Base-by-base conservation (phyloP, 2,329 filamentous ascomycete genomes). In the Tolypocladium cylindrosporum region DNA sequence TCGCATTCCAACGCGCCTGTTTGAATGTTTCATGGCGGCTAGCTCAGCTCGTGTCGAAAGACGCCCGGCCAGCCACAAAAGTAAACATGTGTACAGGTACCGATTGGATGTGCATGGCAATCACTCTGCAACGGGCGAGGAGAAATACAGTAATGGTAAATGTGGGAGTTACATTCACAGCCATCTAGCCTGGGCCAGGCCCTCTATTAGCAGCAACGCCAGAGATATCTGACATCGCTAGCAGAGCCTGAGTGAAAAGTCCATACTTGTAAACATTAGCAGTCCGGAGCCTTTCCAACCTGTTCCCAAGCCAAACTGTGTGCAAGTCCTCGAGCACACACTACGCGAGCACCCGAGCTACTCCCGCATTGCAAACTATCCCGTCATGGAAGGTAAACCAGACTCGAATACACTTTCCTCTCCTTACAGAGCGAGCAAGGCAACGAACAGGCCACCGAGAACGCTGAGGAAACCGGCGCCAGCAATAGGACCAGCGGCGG, bases 351-450 rank as follows among this genome's bases (percentile, higher is more conserved):
- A 61, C 66, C 63, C 59, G 45, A 64, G 37, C 24, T 27, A 34
- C 54, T 39, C 58, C 43, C 54, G 14, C 43, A 55, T 42, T 57
- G 51, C 55, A 43, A 54, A 67, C 65, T 64, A 65, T 65, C 60
- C 61, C 63, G 63, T 56, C 59, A 61, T 65, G 56, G 64, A 66
- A 64, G 59, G 61, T 59, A 63, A 48, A 66, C 57, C 55, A 62
- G 48, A 57, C 58, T 54, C 57, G 52, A 43, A 57, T 21, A 42
- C 34, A 54, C 42, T 53, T n/a, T 10, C 16, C 13, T 7, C 31
- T 54, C 57, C 66, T 77, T 75, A 79, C 68, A 79, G 68, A 65
- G 74, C 75, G 55, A 79, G 61, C 61, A 72, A 61, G 60, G 75
- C 75, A 60, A 74, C 67, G 60, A 72, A 71, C 34, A 77, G 64